A percentile compares a stretch with the other conserved stretches of the same genome.
Conservation (phyloP, 805 yeast species). For the Brettanomyces custersianus region DNA sequence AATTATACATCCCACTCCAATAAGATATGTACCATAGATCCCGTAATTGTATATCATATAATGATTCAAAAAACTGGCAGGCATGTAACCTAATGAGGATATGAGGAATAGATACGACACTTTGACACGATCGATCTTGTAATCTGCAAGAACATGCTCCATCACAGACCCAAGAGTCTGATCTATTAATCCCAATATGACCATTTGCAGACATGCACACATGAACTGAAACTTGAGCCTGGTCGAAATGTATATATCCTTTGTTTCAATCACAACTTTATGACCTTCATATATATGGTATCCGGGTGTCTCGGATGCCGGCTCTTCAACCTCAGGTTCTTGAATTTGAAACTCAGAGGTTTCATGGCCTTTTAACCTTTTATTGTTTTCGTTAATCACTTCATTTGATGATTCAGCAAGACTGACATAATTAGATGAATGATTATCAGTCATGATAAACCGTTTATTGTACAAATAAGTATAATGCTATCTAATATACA, state of each 20-base stretch:
- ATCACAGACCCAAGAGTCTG: constrained; percentile 54
- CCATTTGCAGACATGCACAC: constrained; percentile 30
- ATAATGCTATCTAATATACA: too few relatives aligned
- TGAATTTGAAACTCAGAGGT: constrained; percentile 5
- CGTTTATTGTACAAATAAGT: too few relatives aligned
- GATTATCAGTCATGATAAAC: too few relatives aligned
- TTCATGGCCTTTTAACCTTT: too few relatives aligned
- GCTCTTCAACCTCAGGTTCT: constrained; percentile 2
- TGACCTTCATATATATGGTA: constrained; percentile 13
- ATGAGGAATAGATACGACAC: constrained; percentile 43
- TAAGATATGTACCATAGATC: constrained; percentile 34
- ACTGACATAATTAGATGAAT: too few relatives aligned
- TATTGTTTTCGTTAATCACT: neutral
- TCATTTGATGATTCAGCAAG: too few relatives aligned
- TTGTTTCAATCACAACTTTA: constrained; percentile 26
- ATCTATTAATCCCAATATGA: constrained; percentile 47
- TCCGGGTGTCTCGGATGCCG: neutral
- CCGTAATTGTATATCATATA: constrained; percentile 36
- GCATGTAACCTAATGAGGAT: constrained; percentile 45
- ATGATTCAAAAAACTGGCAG: constrained; percentile 42
- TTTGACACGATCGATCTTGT: constrained; percentile 37
- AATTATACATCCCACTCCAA: constrained; percentile 8
- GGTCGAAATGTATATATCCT: constrained; percentile 29
- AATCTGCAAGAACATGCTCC: constrained; percentile 40
- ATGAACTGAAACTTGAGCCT: constrained; percentile 35